Evolutionary conservation across 1,284 basidiomycete species (phyloP), one percentile per base, ranked within the genome.

Genomic region (Ustilago lituana): DNA sequence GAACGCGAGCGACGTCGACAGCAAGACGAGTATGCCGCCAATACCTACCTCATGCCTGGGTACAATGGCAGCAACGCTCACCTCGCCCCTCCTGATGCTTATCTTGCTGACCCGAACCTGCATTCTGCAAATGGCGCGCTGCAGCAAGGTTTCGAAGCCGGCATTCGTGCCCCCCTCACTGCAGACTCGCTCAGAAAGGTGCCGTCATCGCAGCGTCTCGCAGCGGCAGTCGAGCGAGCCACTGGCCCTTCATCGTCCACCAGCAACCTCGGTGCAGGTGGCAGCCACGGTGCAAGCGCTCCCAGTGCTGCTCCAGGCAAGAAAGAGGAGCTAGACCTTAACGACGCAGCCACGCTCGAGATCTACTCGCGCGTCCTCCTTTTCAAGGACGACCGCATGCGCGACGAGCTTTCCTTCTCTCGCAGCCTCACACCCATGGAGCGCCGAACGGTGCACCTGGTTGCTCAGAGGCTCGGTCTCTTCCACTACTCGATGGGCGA

Each of bases 341-440:
- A 98, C 80, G 95, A 99, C 82, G 90, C 94, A 1, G 89, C 90
- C 31, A 95, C 94, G 9, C 86, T 98, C 69, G 94, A 98, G 82
- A 96, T 99, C 75, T 98, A 98, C 83, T 98, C 95, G 55, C 88
- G 94, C 70, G 93, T 98, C 54, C 85, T 98, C 41, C 87, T 98
- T 37, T 99, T 99, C 89, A 97, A 96, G 84, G 94, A 97, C 77
- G 95, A 98, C 82, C 89, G 88, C 68, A 94, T 98, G 92, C 88
- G 96, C 29, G 95, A 98, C 77, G 95, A 98, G 83, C 88, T 98
- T 36, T 91, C 93, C 5, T 98, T 98, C 82, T 94, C 94, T 29
- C 86, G 92, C 63, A 90, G 89, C 17, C 87, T 98, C 17, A 87
- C 88, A 19, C 87, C 93, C 15, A 90, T 91, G 79, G 94, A 98